Percentiles rank a stretch among this genome's conserved stretches.
Conservation (phyloP, 2,329 filamentous ascomycete genomes). For the Colletotrichum truncatum region DNA sequence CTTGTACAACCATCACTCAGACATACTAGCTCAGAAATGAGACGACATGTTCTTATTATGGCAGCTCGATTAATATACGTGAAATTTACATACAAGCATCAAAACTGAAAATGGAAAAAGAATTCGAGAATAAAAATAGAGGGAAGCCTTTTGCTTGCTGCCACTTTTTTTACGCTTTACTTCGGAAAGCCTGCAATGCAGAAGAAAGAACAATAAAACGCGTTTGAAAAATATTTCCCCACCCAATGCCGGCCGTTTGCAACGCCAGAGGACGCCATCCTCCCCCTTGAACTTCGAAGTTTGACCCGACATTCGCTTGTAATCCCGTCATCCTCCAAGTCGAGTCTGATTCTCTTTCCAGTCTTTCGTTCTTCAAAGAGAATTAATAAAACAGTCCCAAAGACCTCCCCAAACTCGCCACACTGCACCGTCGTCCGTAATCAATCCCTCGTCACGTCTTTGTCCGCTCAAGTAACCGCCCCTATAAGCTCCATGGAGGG, state of each 20-base stretch:
- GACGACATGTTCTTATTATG: not conserved
- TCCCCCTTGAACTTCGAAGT: not conserved
- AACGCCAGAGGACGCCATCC: conserved; percentile 29
- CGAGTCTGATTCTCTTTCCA: not conserved
- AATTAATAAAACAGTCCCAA: not conserved
- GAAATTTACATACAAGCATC: too few species aligned
- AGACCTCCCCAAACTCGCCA: too few species aligned
- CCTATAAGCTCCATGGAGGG: too few species aligned
- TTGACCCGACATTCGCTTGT: not conserved
- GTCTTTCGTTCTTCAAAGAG: not conserved
- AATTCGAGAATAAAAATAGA: not conserved
- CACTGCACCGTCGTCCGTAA: too few species aligned
- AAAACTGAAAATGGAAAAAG: not conserved
- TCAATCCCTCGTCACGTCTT: not conserved
- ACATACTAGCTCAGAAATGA: too few species aligned
- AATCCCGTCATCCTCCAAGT: not conserved
- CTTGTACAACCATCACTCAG: not conserved
- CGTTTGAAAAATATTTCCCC: conserved; percentile 1
- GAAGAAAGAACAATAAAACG: not conserved
- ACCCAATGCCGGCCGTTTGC: conserved; percentile 22
- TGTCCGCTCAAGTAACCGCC: too few species aligned
- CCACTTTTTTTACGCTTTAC: conserved; percentile 16
- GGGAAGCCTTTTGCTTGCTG: not conserved
- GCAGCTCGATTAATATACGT: not conserved
- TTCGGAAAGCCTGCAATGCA: conserved; percentile 13